These are phyloP conservation scores for Gracilaria domingensis DNA, from an alignment of 23 red algal species.

Conservation along the genomic window DNA sequence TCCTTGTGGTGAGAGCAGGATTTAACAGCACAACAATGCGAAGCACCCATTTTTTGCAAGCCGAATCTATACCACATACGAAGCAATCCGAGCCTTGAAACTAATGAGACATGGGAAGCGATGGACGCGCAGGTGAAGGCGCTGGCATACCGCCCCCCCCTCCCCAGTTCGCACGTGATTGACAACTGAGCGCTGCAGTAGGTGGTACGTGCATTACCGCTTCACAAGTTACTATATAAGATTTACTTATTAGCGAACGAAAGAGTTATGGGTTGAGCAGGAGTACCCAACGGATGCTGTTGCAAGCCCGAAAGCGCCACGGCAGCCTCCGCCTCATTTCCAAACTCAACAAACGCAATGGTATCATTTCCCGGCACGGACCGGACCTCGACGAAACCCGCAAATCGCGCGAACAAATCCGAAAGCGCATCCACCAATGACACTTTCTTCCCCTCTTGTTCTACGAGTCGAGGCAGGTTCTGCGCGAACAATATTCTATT, in stretches of 20 bases:
- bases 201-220: no score
- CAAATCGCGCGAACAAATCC: constrained; percentile 70
- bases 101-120: no score
- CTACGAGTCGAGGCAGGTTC: constrained; percentile 37
- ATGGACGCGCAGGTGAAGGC: no score
- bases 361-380: constrained; percentile 56
- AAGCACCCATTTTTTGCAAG: background rate
- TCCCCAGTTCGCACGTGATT: no score
- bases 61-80: no score
- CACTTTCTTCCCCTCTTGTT: background rate
- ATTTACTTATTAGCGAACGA: constrained; percentile 54
- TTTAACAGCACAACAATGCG: background rate
- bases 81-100: no score
- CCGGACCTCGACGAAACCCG: constrained; percentile 75
- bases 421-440: constrained; percentile 31
- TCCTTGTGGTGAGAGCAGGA: no score
- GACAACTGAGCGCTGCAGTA: background rate
- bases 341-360: constrained; percentile 91
- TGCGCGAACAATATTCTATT: constrained; percentile 73
- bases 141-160: no score
- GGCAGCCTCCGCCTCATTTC: constrained; percentile 64
- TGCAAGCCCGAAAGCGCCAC: constrained; percentile 78
- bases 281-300: constrained; percentile 48
- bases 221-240: background rate
- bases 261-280: constrained; percentile 40